phyloP scores from a whole-genome alignment of 768 basidiomycete species.

The Trametes meyenii region DNA sequence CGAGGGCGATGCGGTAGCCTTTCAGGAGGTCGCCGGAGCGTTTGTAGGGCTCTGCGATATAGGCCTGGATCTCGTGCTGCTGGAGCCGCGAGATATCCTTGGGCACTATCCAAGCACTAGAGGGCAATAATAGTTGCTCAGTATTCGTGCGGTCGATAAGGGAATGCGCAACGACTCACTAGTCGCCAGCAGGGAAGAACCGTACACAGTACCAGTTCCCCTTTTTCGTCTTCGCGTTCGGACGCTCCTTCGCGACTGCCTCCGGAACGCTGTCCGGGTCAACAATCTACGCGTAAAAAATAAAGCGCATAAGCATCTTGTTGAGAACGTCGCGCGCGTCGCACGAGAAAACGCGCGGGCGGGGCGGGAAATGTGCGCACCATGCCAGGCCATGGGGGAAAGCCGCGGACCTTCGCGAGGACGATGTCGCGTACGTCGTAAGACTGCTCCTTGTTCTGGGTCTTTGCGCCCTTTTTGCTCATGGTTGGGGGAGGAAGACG shows the following conservation, averaged over 20 bases:
- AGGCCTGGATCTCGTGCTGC: slow-evolving; percentile 80
- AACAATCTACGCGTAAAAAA: slow-evolving; percentile 60
- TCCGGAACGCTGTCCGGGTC: slow-evolving; percentile 69
- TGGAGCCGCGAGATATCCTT: slow-evolving; percentile 84
- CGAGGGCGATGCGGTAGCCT: slow-evolving; percentile 75
- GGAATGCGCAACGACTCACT: slow-evolving; percentile 56
- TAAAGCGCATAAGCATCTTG: slow-evolving; percentile 10
- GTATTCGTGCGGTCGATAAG: slow-evolving; percentile 14
- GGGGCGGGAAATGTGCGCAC: slow-evolving; percentile 53
- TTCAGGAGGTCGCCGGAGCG: slow-evolving; percentile 72
- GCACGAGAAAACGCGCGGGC: slow-evolving; percentile 22
- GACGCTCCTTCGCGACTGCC: slow-evolving; percentile 68
- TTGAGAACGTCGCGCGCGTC: slow-evolving; percentile 9
- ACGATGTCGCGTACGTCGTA: slow-evolving; percentile 85
- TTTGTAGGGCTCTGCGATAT: slow-evolving; percentile 77
- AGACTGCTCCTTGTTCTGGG: slow-evolving; percentile 33
- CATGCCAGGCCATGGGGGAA: slow-evolving; percentile 93
- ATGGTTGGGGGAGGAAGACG: slow-evolving; percentile 30
- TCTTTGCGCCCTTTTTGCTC: slow-evolving; percentile 57
- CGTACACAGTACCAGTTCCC: slow-evolving; percentile 69
- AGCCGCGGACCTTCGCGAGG: slow-evolving; percentile 92
- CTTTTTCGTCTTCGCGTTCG: slow-evolving; percentile 62
- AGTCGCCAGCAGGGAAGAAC: slow-evolving; percentile 95
- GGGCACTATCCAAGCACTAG: slow-evolving; percentile 80
- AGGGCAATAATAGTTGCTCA: slow-evolving; percentile 16